These are phyloP conservation scores for Colletotrichum noveboracense DNA, from an alignment of 2,329 filamentous ascomycete species.

Conservation along the genomic window DNA sequence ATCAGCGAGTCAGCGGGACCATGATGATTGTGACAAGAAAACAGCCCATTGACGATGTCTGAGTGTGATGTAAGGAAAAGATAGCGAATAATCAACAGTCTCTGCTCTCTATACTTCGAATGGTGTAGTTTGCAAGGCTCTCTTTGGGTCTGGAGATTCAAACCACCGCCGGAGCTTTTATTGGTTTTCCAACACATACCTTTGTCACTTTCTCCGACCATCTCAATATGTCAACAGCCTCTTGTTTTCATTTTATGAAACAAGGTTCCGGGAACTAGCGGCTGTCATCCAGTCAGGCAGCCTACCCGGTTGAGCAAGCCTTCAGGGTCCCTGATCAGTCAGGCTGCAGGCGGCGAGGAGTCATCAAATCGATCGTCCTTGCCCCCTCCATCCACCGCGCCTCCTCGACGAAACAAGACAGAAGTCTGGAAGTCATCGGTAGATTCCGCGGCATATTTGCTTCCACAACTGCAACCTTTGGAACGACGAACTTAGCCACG, in stretches of 20 bases:
- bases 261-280: background rate
- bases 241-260: background rate
- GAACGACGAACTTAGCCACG: background rate
- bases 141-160: accelerated
- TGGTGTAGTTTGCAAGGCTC: background rate
- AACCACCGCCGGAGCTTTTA: background rate
- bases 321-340: background rate
- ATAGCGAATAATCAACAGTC: background rate
- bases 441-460: background rate
- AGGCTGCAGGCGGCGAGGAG: background rate
- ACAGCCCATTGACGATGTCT: background rate
- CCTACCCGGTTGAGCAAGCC: background rate
- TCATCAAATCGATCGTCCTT: background rate
- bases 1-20: background rate
- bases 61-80: background rate
- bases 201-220: background rate
- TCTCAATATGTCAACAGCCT: background rate
- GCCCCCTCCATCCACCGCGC: background rate
- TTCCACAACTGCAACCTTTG: accelerated
- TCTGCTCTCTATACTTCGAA: background rate
- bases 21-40: background rate
- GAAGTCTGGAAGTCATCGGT: background rate
- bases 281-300: background rate
- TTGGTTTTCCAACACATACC: background rate
- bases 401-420: background rate